Evolutionary conservation across 495 filamentous ascomycete species (phyloP).

Genomic region (Cryomyces minteri): DNA sequence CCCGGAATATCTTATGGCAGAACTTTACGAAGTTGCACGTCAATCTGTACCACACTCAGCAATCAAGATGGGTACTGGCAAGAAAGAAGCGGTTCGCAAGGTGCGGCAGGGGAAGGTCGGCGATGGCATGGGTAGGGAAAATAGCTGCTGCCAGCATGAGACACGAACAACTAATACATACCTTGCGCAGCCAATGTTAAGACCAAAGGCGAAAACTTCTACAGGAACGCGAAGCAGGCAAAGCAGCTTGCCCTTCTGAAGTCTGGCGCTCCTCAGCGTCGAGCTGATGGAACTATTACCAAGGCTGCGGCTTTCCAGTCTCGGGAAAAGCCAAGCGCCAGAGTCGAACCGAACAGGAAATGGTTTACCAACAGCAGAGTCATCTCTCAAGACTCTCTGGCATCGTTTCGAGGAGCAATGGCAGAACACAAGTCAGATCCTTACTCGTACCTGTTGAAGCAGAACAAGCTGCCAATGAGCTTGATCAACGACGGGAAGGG

Average conservation of each 20-base stretch:
- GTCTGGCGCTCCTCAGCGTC: slow-evolving; percentile 56
- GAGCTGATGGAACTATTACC: slow-evolving; percentile 58
- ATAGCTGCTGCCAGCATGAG: too few relatives aligned
- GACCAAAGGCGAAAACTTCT: slow-evolving; percentile 92
- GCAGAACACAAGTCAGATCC: slow-evolving; percentile 79
- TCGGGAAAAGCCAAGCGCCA: slow-evolving; percentile 56
- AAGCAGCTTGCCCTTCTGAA: slow-evolving; percentile 77
- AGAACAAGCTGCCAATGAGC: slow-evolving; percentile 83
- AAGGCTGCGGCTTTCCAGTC: slow-evolving; percentile 74
- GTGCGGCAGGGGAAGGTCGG: slow-evolving; percentile 61
- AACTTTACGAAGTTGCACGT: too few relatives aligned
- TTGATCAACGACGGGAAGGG: slow-evolving; percentile 47
- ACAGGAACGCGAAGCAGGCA: slow-evolving; percentile 73
- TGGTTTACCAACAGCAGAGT: slow-evolving; percentile 63
- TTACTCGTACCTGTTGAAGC: slow-evolving; percentile 79
- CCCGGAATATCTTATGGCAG: too few relatives aligned
- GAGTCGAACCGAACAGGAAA: slow-evolving; percentile 86
- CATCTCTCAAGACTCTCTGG: slow-evolving; percentile 52
- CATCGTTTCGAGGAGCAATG: slow-evolving; percentile 79
- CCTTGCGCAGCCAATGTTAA: slow-evolving; percentile 42
- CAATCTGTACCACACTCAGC: too few relatives aligned
- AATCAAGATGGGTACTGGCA: slow-evolving; percentile 70
- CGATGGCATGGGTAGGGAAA: slow-evolving; percentile 47
- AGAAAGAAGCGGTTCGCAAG: slow-evolving; percentile 77
- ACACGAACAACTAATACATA: too few relatives aligned